Evolutionary conservation across 169 alveolate genomes (phyloP).

Genomic region (Cryptosporidium ryanae): DNA sequence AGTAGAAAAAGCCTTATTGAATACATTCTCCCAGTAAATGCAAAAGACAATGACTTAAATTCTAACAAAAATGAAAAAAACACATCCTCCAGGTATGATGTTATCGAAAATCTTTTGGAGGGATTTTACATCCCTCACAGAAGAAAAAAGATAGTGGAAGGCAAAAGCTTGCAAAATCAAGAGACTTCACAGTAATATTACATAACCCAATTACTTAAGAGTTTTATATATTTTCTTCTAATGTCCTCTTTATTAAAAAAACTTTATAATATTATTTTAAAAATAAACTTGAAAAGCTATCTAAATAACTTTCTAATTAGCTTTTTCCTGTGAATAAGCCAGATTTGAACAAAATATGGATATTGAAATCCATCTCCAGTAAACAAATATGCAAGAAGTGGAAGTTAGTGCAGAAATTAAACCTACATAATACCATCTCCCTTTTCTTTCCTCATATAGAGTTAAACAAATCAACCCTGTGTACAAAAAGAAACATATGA

Average conservation of each 20-base stretch:
- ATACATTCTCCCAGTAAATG: slow-evolving; percentile 46
- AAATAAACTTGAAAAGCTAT: too few relatives aligned
- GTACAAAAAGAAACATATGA: slow-evolving; percentile 1
- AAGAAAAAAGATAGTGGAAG: not conserved
- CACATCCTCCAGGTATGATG: slow-evolving; percentile 38
- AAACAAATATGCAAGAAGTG: slow-evolving; percentile 17
- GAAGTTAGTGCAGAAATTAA: slow-evolving; percentile 25
- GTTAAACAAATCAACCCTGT: slow-evolving; percentile 11
- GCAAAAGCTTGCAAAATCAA: too few relatives aligned
- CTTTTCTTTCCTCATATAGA: slow-evolving; percentile 33
- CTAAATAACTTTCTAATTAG: not conserved
- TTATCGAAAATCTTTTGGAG: slow-evolving; percentile 40
- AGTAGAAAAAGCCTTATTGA: slow-evolving; percentile 39
- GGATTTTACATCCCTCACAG: slow-evolving; percentile 38
- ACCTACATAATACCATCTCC: slow-evolving; percentile 36
- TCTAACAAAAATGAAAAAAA: slow-evolving; percentile 24
- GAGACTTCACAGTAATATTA: too few relatives aligned
- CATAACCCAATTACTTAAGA: too few relatives aligned
- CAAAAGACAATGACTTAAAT: slow-evolving; percentile 21
- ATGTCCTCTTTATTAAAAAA: not conserved
- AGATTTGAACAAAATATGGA: slow-evolving; percentile 51
- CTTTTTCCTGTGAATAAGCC: slow-evolving; percentile 43
- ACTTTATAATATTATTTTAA: too few relatives aligned
- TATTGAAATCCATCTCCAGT: slow-evolving; percentile 74
- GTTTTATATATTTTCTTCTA: too few relatives aligned